Conservation (phyloP, 495 filamentous ascomycete species). For the Ascodesmis nigricans region DNA sequence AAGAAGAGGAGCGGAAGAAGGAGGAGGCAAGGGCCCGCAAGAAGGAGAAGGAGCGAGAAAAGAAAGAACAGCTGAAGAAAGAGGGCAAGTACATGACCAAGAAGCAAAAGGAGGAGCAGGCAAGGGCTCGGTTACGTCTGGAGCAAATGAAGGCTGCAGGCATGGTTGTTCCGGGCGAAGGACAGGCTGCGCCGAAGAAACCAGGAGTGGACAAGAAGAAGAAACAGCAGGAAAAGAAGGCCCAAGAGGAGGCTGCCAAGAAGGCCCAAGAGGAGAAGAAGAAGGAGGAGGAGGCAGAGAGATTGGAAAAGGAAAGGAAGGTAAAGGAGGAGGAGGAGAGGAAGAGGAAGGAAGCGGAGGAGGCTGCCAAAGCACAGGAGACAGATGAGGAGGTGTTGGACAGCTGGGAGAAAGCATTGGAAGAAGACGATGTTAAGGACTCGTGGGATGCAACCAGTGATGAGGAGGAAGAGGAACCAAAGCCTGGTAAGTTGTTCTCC, state of each 20-base stretch:
- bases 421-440: conserved; percentile 63
- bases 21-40: conserved; percentile 55
- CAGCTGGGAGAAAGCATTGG: conserved; percentile 76
- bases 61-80: conserved; percentile 81
- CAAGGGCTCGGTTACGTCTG: conserved; percentile 60
- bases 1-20: conserved; percentile 52
- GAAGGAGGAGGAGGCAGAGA: conserved; percentile 49
- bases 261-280: conserved; percentile 46
- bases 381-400: conserved; percentile 37
- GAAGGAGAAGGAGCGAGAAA: conserved; percentile 92
- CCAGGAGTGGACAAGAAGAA: conserved; percentile 55
- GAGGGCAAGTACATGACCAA: conserved; percentile 91
- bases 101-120: conserved; percentile 72
- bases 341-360: conserved; percentile 8
- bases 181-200: conserved; percentile 34
- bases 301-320: conserved; percentile 41
- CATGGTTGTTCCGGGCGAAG: conserved; percentile 55
- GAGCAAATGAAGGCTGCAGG: conserved; percentile 88
- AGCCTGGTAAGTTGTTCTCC: conserved; percentile 18
- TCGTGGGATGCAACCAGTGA: conserved; percentile 82
- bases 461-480: conserved; percentile 40
- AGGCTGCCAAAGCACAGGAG: conserved; percentile 24
- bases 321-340: conserved; percentile 34
- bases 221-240: conserved; percentile 53
- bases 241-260: conserved; percentile 35